Evolutionary conservation across 139 green algal genomes (phyloP), one percentile per base, ranked within the genome.

Genomic region (Chlorella vulgaris): DNA sequence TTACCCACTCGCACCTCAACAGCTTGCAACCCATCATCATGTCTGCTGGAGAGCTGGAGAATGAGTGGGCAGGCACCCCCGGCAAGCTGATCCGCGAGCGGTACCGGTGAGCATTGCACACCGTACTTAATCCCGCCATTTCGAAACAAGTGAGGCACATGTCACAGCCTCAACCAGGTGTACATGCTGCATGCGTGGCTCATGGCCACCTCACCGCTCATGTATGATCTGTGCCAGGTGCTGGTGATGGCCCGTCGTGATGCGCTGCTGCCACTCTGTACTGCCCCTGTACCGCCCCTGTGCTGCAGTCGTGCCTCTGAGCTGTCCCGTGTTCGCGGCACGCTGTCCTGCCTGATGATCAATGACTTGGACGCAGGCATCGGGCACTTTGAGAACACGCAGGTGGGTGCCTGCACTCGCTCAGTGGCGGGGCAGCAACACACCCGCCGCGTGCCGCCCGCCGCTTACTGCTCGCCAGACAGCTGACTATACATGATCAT

Each of bases 351-450:
- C 80, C 90, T 98, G 53, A 50, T 98, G 18, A 98, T 98, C 84
- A 97, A 98, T 81, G 95, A 98, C 84, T 86, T 98, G 40, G 95
- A 98, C 78, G 94, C 94, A 0, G 93, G 93, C n/a, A 69, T 96
- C 21, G 93, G 92, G 18, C 84, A 89, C 76, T 94, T 95, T 82
- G 84, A 87, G 35, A 84, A 91, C 82, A 91, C 88, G 24, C 83
- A 87, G 74, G 76, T 66, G 33, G 4, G 39, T 3, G 36, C n/a
- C n/a, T n/a, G n/a, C n/a, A n/a, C n/a, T n/a, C n/a, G n/a, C n/a
- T n/a, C n/a, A n/a, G n/a, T n/a, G n/a, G n/a, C n/a, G n/a, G n/a
- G n/a, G n/a, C n/a, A n/a, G n/a, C n/a, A n/a, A n/a, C n/a, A n/a
- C n/a, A 15, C 47, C 47, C 47, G 47, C 47, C 15, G 47, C 47